These are phyloP conservation scores for Neoboletus subvelutipes DNA, from an alignment of 768 basidiomycete species.

Conservation along the genomic window DNA sequence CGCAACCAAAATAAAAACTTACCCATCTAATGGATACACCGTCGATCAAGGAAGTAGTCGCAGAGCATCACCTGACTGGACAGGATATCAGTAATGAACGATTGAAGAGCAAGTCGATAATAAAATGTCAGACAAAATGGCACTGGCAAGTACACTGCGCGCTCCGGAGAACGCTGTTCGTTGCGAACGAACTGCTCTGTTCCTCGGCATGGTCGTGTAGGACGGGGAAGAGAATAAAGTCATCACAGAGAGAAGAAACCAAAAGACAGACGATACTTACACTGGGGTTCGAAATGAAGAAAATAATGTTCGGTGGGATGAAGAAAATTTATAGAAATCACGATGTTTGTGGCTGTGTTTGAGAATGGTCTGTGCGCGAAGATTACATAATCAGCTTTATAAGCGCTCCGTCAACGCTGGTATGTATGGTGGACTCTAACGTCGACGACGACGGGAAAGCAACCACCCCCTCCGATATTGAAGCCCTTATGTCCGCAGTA, in stretches of 20 bases:
- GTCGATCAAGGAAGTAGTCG: neutral
- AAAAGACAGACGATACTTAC: constrained; percentile 13
- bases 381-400: constrained; percentile 28
- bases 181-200: constrained; percentile 80
- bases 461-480: neutral
- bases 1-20: constrained; percentile 17
- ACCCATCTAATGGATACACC: constrained; percentile 12
- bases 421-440: constrained; percentile 12
- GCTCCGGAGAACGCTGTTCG: constrained; percentile 59
- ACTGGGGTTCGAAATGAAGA: neutral
- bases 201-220: constrained; percentile 86
- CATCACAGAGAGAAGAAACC: constrained; percentile 42
- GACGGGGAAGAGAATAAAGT: constrained; percentile 91
- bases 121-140: constrained; percentile 71
- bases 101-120: neutral
- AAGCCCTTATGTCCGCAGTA: constrained; percentile 20
- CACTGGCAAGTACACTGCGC: constrained; percentile 87
- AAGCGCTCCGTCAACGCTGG: neutral
- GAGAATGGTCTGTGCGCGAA: constrained; percentile 32
- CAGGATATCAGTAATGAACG: constrained; percentile 14
- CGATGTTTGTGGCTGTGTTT: constrained; percentile 28
- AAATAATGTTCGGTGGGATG: neutral
- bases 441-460: constrained; percentile 17
- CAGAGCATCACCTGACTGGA: constrained; percentile 1
- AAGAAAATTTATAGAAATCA: constrained; percentile 29